These are phyloP conservation scores for Sanghuangporus baumii DNA, from an alignment of 1,284 basidiomycete species.

Conservation along the genomic window DNA sequence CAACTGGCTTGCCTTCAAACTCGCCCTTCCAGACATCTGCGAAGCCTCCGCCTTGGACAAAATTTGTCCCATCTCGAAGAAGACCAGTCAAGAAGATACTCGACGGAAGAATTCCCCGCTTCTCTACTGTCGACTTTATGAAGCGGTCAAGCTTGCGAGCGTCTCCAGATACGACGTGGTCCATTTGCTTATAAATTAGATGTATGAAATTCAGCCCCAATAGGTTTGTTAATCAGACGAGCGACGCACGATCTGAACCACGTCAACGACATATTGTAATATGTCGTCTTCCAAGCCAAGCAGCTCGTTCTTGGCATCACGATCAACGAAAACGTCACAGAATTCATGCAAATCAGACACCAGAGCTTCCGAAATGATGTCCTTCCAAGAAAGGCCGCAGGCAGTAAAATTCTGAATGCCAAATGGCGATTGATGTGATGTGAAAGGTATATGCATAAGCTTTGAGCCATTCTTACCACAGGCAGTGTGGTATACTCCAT, in stretches of 20 bases:
- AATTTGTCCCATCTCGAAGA: neutral
- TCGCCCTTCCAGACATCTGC: constrained; percentile 14
- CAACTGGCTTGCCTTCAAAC: neutral
- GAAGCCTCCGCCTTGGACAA: constrained; percentile 12
- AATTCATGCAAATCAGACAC: neutral
- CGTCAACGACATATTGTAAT: neutral
- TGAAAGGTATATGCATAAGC: no score
- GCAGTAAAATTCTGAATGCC: neutral
- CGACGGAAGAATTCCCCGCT: neutral
- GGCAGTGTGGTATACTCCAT: neutral
- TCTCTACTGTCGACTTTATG: neutral
- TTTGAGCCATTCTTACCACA: neutral
- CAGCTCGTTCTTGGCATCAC: neutral
- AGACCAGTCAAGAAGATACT: constrained; percentile 5
- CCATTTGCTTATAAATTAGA: neutral
- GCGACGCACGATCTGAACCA: constrained; percentile 1
- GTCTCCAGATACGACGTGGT: neutral
- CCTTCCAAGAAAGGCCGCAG: neutral
- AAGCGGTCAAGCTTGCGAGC: constrained; percentile 2
- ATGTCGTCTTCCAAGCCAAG: neutral
- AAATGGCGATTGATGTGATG: neutral
- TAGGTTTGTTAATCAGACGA: neutral
- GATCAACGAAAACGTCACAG: neutral
- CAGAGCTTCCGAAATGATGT: neutral
- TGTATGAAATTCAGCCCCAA: neutral